Percentiles rank a stretch among this genome's conserved stretches.
These are phyloP conservation scores for Annulohypoxylon truncatum DNA, from an alignment of 2,329 filamentous ascomycete species.

Conservation along the genomic window DNA sequence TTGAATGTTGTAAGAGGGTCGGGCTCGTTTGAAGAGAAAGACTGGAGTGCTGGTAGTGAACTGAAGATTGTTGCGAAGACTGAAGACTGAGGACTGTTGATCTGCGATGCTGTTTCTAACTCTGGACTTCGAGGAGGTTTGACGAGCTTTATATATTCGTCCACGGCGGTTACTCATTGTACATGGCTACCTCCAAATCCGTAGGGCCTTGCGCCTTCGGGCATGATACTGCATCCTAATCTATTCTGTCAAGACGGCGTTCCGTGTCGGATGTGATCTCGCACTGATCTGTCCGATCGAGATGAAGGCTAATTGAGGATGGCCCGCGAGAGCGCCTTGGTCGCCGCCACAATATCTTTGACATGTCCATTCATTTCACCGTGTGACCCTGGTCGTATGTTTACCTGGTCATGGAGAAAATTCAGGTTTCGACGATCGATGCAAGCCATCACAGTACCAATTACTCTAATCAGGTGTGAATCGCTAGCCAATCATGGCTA, in stretches of 20 bases:
- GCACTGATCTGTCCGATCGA: slow-evolving; percentile 23
- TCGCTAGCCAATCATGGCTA: neutral
- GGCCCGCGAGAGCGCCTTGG: neutral
- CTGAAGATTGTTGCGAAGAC: slow-evolving; percentile 23
- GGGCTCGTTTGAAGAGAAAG: slow-evolving; percentile 14
- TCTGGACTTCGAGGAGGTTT: slow-evolving; percentile 13
- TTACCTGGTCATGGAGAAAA: slow-evolving; percentile 13
- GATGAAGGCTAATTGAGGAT: slow-evolving; percentile 4
- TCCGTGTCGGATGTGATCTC: slow-evolving; percentile 18
- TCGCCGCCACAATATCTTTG: slow-evolving; percentile 12
- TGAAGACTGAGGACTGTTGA: slow-evolving; percentile 23
- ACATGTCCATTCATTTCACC: slow-evolving; percentile 17
- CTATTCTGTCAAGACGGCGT: slow-evolving; percentile 16
- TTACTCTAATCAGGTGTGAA: neutral
- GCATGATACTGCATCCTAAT: slow-evolving; percentile 14
- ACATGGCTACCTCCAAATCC: neutral
- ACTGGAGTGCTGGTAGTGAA: slow-evolving; percentile 16
- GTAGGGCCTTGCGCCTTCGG: slow-evolving; percentile 10
- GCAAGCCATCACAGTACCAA: slow-evolving; percentile 27
- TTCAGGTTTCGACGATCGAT: slow-evolving; percentile 21
- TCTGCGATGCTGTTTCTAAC: slow-evolving; percentile 28
- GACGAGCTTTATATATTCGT: slow-evolving; percentile 25
- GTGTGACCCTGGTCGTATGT: slow-evolving; percentile 32
- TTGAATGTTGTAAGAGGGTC: slow-evolving; percentile 22
- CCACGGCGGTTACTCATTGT: neutral